Percentiles rank a stretch among this genome's conserved stretches.
Evolutionary conservation across 2,329 filamentous ascomycete genomes (phyloP).

Genomic region (Talaromyces sp.): DNA sequence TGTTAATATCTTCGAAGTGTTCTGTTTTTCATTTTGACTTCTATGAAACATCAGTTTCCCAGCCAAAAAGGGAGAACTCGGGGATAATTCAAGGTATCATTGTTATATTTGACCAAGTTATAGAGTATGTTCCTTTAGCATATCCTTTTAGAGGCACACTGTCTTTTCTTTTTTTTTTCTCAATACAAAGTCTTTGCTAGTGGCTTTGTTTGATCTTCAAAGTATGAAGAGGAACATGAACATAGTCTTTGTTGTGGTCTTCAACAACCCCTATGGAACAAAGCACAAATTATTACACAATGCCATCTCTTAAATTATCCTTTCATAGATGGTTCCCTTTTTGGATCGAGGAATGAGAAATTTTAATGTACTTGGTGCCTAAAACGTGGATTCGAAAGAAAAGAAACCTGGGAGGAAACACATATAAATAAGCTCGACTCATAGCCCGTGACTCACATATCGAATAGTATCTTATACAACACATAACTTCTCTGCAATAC

Average conservation of each 20-base stretch:
- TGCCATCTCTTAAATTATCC: not conserved
- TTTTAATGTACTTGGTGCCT: not conserved
- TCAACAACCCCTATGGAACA: not conserved
- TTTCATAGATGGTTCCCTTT: not conserved
- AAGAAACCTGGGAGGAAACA: not conserved
- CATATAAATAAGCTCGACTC: not conserved
- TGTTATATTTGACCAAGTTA: not conserved
- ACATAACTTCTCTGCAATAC: not conserved
- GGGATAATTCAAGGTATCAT: not conserved
- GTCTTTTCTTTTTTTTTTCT: not conserved
- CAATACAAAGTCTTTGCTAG: not conserved
- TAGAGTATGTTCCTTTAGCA: not conserved
- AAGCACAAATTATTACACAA: not conserved
- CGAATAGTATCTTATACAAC: not conserved
- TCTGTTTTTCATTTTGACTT: too few species aligned
- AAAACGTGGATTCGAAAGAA: not conserved
- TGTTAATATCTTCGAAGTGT: not conserved
- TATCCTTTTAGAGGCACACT: not conserved
- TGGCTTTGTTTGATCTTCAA: not conserved
- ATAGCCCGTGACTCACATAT: not conserved
- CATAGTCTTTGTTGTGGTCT: not conserved
- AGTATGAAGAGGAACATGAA: not conserved
- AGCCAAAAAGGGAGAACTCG: not conserved
- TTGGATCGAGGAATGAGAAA: not conserved
- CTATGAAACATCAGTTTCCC: too few species aligned